Base-by-base conservation (phyloP, 441 rosid species). In the Viola pubescens region DNA sequence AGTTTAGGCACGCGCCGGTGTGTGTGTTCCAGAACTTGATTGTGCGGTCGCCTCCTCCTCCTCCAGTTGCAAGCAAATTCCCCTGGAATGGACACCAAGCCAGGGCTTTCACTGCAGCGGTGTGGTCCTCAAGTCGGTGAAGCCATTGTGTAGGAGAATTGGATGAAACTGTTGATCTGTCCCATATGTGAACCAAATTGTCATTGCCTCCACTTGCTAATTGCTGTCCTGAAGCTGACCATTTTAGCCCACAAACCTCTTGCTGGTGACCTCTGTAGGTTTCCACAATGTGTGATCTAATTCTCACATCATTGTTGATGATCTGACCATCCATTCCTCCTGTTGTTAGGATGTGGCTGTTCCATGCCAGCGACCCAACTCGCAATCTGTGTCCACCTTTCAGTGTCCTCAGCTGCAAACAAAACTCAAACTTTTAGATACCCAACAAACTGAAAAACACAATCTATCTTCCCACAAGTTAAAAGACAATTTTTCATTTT, bases 191-290 rank as follows among this genome's bases (percentile, higher is more conserved):
- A 13, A 83, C 66, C 14, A 86, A 62, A 57, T 77, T 79, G 41
- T 85, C 91, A 43, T 82, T 80, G 9, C 88, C 91, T 50, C 91
- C 88, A 37, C 88, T 82, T 5, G 83, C 88, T 48, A 82, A 70
- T 12, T 82, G 82, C 34, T 63, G 77, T 2, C 86, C 86, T 5
- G 82, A 80, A 40, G 66, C 63, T 5, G 86, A 82, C 86, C 91
- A 85, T 63, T 79, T 82, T 3, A 85, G 74, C 34, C 88, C 83
- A 13, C 86, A 85, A 11, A 85, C 75, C 67, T 82, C 84, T 62
- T 60, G 80, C 4, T 26, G 59, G 62, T 82, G 86, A 1, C 87
- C 90, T 7, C 74, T 67, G 56, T 80, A 79, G 4, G 70, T 70
- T 44, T 70, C 79, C 59, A 84, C 81, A 8, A 77, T 54, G 58